phyloP scores from a whole-genome alignment of 106 monocot genomes.

The Dendrobium huoshanense region DNA sequence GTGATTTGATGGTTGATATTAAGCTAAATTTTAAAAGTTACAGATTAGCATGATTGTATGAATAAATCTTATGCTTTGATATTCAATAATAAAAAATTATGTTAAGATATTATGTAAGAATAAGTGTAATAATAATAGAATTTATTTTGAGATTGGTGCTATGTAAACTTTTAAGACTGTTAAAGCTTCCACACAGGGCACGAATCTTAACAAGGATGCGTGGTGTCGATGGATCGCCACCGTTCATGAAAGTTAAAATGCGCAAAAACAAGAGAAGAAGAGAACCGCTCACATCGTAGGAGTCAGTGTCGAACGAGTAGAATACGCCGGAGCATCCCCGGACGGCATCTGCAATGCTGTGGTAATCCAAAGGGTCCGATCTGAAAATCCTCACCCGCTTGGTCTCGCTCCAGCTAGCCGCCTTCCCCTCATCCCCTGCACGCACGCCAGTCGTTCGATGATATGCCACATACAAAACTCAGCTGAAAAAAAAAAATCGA shows the following conservation, averaged over 20 bases:
- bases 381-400: conserved; percentile 48
- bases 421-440: conserved; percentile 12
- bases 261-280: not conserved
- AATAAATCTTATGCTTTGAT: too few species aligned
- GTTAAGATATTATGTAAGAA: too few species aligned
- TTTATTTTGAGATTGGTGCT: too few species aligned
- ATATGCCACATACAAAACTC: not conserved
- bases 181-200: not conserved
- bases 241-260: not conserved
- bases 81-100: too few species aligned
- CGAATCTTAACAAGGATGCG: not conserved
- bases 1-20: too few species aligned
- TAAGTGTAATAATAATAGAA: too few species aligned
- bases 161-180: too few species aligned
- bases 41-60: too few species aligned
- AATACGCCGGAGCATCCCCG: conserved; percentile 84
- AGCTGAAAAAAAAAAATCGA: not conserved
- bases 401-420: conserved; percentile 16
- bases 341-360: conserved; percentile 73
- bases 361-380: conserved; percentile 77
- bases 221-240: not conserved
- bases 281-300: conserved; percentile 59
- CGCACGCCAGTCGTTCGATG: not conserved
- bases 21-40: too few species aligned
- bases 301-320: conserved; percentile 57